phyloP scores from a whole-genome alignment of 441 rosid genomes.

The Pelargonium citronellum region DNA sequence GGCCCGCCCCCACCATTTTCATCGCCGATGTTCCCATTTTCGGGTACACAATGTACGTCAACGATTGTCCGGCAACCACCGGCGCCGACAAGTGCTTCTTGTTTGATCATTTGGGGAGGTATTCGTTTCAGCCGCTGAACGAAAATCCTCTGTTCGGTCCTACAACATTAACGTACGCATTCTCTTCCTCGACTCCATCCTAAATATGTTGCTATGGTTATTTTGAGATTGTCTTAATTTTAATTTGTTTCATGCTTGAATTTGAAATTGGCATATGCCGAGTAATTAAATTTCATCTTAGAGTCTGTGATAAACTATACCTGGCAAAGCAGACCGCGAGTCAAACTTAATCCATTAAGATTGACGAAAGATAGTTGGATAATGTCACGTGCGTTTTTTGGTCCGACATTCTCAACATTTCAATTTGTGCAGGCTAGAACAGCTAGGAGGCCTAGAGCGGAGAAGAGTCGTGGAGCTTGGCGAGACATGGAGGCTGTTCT shows the following conservation, averaged over 20 bases:
- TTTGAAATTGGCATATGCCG: too few relatives aligned
- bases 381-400: neutral
- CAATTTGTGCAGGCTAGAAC: constrained; percentile 47
- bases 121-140: constrained; percentile 53
- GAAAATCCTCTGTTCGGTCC: constrained; percentile 71
- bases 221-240: neutral
- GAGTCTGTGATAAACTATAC: too few relatives aligned
- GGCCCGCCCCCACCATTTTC: constrained; percentile 60
- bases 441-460: constrained; percentile 66
- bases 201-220: neutral
- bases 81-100: constrained; percentile 36
- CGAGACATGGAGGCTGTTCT: constrained; percentile 71
- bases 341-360: too few relatives aligned
- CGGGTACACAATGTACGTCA: constrained; percentile 50
- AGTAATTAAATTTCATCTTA: too few relatives aligned
- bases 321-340: too few relatives aligned
- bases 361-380: neutral
- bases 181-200: neutral
- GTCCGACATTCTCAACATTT: neutral
- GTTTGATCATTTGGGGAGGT: constrained; percentile 45
- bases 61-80: constrained; percentile 52
- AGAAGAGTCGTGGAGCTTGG: constrained; percentile 46
- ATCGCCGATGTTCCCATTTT: constrained; percentile 40
- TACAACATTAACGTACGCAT: constrained; percentile 48
- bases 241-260: too few relatives aligned